Evolutionary conservation across 148 eudicot genomes (phyloP), one percentile per base, ranked within the genome.

Genomic region (Vaccinium darrowii): DNA sequence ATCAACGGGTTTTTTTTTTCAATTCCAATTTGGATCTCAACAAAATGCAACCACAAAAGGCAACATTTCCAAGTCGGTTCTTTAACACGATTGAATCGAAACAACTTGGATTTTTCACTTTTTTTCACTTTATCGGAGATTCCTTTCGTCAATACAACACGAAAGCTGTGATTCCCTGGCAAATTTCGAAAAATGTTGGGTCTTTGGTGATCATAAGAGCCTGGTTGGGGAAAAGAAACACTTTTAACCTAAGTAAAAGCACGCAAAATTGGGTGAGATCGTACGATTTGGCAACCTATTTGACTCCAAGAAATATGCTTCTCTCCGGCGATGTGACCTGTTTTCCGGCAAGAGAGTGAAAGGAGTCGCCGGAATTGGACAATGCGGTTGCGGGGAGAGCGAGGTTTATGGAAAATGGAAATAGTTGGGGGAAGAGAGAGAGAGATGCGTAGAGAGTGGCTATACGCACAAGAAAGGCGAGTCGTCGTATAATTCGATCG

Each of bases 101-200:
- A n/a, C 25, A 4, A n/a, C 33, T 50, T 19, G 8, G 23, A 1
- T 4, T 71, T 81, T 12, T 36, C 16, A 57, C 19, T 54, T 53
- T 36, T 25, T 16, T 13, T 23, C 25, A 43, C 56, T n/a, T 30
- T 12, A 51, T 27, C 67, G 39, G 15, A 58, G 12, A 86, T 81
- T 81, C 39, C 51, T 75, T 49, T 21, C 81, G 27, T 36, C 2
- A 86, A 33, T 18, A 63, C 47, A 21, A 33, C 36, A 74, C 76
- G 21, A 85, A 72, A 54, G 67, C 19, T 39, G 6, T 11, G 19
- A 21, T 71, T 56, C 71, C 72, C 79, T 39, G 49, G 27, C 36
- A 81, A 79, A 80, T 73, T 85, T 47, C 36, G 63, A 62, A 62
- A 60, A 84, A 51, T 19, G 30, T 81, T 57, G 50, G 79, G 81